phyloP scores from a whole-genome alignment of 2,329 filamentous ascomycete species.

The Monilinia fructigena region DNA sequence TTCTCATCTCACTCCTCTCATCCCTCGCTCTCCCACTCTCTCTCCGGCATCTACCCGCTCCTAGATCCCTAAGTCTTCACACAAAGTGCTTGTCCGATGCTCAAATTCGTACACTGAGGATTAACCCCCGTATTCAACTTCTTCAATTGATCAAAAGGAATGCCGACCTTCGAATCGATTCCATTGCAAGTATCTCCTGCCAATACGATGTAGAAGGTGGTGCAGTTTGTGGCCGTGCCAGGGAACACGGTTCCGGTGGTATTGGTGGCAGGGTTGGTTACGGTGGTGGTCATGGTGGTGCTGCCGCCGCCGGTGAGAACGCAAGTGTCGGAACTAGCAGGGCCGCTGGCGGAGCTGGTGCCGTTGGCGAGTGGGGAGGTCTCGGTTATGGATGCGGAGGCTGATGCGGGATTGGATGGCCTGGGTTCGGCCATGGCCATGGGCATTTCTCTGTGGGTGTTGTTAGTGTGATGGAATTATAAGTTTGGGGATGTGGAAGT shows the following conservation, averaged over 20 bases:
- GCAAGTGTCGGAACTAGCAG: too few relatives aligned
- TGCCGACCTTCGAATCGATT: not conserved
- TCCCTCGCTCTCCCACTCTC: not conserved
- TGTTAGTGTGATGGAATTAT: not conserved
- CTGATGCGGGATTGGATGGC: not conserved
- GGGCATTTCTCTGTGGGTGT: not conserved
- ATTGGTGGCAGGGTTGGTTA: not conserved
- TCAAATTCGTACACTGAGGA: slow-evolving; percentile 1
- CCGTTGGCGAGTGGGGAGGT: not conserved
- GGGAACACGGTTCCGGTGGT: not conserved
- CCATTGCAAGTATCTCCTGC: not conserved
- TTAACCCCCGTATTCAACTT: not conserved
- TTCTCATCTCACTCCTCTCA: not conserved
- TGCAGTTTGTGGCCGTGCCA: not conserved
- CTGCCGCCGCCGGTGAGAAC: not conserved
- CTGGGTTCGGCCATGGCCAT: not conserved
- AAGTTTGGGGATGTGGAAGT: not conserved
- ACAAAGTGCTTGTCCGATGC: slow-evolving; percentile 3
- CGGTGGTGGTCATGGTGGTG: not conserved
- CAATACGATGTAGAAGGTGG: not conserved
- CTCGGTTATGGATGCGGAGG: not conserved
- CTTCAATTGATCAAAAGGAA: not conserved
- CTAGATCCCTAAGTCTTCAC: not conserved
- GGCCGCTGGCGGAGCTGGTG: not conserved
- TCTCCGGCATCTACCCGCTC: not conserved